phyloP scores from a whole-genome alignment of 768 basidiomycete species.

The Floccularia luteovirens region DNA sequence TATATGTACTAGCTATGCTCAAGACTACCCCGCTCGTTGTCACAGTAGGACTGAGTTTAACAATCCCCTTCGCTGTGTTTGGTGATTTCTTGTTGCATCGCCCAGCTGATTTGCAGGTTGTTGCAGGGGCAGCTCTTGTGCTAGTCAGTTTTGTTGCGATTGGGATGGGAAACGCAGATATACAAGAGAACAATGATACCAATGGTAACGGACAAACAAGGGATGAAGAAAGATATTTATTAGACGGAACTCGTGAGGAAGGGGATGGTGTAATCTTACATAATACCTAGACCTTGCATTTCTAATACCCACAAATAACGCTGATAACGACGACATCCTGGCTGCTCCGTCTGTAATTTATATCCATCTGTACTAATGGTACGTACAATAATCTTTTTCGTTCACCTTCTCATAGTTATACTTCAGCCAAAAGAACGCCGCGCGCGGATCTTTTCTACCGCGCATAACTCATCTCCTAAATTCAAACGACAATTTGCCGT shows the following conservation, averaged over 20 bases:
- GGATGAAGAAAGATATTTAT: not conserved
- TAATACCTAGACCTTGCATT: not conserved
- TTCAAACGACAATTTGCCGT: conserved; percentile 43
- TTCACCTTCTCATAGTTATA: conserved; percentile 2
- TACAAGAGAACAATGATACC: not conserved
- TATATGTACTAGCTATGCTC: conserved; percentile 88
- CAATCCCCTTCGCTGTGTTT: conserved; percentile 85
- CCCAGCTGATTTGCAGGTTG: conserved; percentile 48
- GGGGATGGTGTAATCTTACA: too few species aligned
- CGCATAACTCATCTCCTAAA: conserved; percentile 46
- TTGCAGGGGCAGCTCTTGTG: conserved; percentile 73
- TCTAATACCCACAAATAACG: not conserved
- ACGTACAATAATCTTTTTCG: conserved; percentile 3
- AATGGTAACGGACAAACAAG: not conserved
- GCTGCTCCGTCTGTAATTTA: not conserved
- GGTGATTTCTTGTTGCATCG: conserved; percentile 47
- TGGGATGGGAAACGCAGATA: conserved; percentile 16
- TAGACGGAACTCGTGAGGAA: too few species aligned
- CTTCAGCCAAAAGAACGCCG: conserved; percentile 32
- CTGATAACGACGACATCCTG: not conserved
- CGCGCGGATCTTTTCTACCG: conserved; percentile 30
- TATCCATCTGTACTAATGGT: conserved; percentile 12
- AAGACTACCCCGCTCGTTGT: conserved; percentile 94
- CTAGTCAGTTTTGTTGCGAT: conserved; percentile 59
- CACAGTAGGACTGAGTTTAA: conserved; percentile 87